Evolutionary conservation across 768 basidiomycete genomes (phyloP).

Genomic region (Albatrellus ellisii): DNA sequence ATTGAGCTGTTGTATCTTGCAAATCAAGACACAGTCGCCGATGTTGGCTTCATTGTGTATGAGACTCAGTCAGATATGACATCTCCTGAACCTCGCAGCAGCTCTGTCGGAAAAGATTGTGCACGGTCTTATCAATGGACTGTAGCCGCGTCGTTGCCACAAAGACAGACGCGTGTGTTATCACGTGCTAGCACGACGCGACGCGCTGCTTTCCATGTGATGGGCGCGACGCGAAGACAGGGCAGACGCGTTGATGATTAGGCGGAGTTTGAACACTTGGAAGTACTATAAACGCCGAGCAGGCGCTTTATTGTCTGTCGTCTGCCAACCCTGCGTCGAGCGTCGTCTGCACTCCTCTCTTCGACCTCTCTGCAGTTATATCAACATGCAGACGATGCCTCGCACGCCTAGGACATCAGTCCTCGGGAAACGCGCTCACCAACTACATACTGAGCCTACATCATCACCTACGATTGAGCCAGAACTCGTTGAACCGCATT

Average conservation of each 20-base stretch:
- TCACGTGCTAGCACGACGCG: slow-evolving; percentile 16
- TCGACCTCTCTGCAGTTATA: neutral
- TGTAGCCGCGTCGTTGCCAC: neutral
- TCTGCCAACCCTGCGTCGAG: slow-evolving; percentile 4
- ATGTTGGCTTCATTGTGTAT: no score
- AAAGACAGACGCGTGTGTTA: neutral
- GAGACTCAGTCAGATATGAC: no score
- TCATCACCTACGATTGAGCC: slow-evolving; percentile 22
- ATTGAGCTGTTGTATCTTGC: no score
- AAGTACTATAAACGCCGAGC: slow-evolving; percentile 12
- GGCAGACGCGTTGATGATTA: slow-evolving; percentile 11
- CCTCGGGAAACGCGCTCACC: slow-evolving; percentile 23
- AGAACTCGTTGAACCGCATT: slow-evolving; percentile 7
- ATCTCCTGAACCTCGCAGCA: no score
- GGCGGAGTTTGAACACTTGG: slow-evolving; percentile 17
- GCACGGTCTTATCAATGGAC: no score
- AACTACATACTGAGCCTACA: slow-evolving; percentile 17
- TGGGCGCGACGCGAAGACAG: slow-evolving; percentile 5
- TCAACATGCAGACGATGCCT: slow-evolving; percentile 12
- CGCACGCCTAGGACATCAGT: slow-evolving; percentile 17
- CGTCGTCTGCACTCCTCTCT: slow-evolving; percentile 9
- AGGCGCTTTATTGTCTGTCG: slow-evolving; percentile 2
- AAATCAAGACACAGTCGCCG: no score
- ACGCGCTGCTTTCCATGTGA: slow-evolving; percentile 11
- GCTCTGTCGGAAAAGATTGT: no score